Base-by-base conservation (phyloP, 108 stramenopile genomes). In the Discostella pseudostelligera region DNA sequence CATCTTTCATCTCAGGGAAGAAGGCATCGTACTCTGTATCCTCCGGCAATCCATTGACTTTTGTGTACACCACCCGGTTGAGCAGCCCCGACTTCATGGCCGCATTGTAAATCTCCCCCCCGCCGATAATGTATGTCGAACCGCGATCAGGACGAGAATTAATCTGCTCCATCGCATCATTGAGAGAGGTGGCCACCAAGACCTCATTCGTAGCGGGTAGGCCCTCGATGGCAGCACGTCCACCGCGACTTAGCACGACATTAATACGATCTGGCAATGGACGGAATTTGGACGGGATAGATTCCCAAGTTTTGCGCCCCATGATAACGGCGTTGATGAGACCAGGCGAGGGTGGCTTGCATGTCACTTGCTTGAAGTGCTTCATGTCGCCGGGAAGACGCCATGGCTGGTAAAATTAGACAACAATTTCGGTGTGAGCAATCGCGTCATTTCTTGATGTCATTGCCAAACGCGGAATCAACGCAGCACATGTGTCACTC, bases 241-340 rank as follows among this genome's bases (percentile, higher is more conserved):
- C 67, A 40, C 79, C 69, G 19, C 87, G 80, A 39, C 84, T 95
- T 39, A 99, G 85, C 16, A 99, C 89, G 22, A 98, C 91, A 80
- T 99, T 99, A 55, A 78, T 58, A 14, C 99, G 90, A 39, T 87
- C 93, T 4, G 70, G 62, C 22, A 99, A 68, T 0, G 99, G 99
- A 14, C 98, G 93, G 67, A 96, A 98, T 59, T 86, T 89, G 45
- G 76, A 14, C 6, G 99, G 97, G 64, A 99, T 97, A 62, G 90
- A 92, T 40, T 96, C 90, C 97, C 97, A 99, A 9, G 99, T 99
- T 69, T 96, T 97, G n/a, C 98, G 92, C 0, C 99, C 99, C 98
- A 99, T 98, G 70, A 99, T 84, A 50, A 97, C 97, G 7, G 98
- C 99, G 73, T 98, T 98, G 65, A 55, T 66, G 36, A 77, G 75